A percentile compares a stretch with the other conserved stretches of the same genome.
These are phyloP conservation scores for Teratosphaeriaceae sp. DNA, from an alignment of 2,329 filamentous ascomycete species.

Conservation along the genomic window DNA sequence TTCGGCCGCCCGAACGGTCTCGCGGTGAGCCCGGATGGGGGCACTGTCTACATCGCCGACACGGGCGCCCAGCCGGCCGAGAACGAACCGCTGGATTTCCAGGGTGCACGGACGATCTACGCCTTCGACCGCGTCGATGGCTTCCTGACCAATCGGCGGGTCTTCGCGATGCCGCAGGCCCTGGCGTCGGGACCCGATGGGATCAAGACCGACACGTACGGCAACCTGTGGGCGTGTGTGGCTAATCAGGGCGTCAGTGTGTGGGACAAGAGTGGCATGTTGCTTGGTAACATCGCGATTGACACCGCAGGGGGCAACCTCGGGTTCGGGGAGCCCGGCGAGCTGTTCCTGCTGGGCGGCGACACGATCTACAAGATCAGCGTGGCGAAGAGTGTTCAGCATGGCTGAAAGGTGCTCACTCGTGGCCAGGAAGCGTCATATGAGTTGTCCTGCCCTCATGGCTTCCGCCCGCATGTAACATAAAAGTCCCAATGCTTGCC, in stretches of 20 bases:
- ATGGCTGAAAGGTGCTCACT: too few relatives aligned
- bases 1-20: slow-evolving; percentile 4
- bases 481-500: slow-evolving; percentile 5
- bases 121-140: slow-evolving; percentile 3
- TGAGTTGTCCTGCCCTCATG: too few relatives aligned
- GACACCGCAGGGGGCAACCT: slow-evolving; percentile 1
- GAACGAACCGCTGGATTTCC: background rate
- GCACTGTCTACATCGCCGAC: slow-evolving; percentile 6
- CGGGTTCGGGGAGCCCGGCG: slow-evolving; percentile 2
- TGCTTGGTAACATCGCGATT: background rate
- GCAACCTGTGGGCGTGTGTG: slow-evolving; percentile 5
- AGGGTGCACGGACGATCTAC: slow-evolving; percentile 6
- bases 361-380: slow-evolving; percentile 2
- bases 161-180: slow-evolving; percentile 6
- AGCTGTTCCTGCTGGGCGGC: slow-evolving; percentile 4
- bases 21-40: slow-evolving; percentile 1
- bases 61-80: slow-evolving; percentile 1
- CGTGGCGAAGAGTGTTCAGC: background rate
- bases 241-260: background rate
- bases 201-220: slow-evolving; percentile 2
- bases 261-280: slow-evolving; percentile 2
- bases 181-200: background rate
- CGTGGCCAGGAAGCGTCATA: too few relatives aligned
- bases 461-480: slow-evolving; percentile 6
- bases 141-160: slow-evolving; percentile 3